These are phyloP conservation scores for Aspergillus fijiensis DNA, from an alignment of 2,329 filamentous ascomycete species.

Conservation along the genomic window DNA sequence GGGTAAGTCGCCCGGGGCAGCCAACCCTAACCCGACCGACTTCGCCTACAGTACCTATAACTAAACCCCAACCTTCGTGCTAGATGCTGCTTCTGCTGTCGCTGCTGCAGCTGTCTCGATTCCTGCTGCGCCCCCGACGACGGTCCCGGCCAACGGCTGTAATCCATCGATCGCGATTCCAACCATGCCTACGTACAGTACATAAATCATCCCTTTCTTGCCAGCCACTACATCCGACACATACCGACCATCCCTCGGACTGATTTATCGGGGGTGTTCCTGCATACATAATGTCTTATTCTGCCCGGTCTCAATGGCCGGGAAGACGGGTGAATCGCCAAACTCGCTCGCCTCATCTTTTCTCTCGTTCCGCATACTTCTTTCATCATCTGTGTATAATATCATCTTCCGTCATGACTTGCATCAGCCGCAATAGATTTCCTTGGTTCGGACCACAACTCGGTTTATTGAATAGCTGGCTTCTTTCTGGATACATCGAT, in stretches of 20 bases:
- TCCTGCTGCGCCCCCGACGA: not conserved
- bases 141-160: not conserved
- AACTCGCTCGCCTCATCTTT: not conserved
- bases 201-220: not conserved
- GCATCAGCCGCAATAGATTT: conserved; percentile 5
- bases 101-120: conserved; percentile 5
- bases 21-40: not conserved
- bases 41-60: not conserved
- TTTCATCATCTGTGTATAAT: not conserved
- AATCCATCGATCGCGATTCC: not conserved
- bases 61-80: not conserved
- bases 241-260: not conserved
- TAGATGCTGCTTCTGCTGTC: conserved; percentile 8
- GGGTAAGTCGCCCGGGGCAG: not conserved
- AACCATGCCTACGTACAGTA: not conserved
- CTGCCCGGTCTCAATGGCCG: not conserved
- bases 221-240: not conserved
- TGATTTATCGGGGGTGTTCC: too few relatives aligned
- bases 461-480: too few relatives aligned
- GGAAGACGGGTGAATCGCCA: not conserved
- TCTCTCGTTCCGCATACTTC: not conserved
- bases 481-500: too few relatives aligned
- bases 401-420: conserved; percentile 4
- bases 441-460: not conserved
- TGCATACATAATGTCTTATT: not conserved